Percentiles rank a stretch among this genome's conserved stretches.
Evolutionary conservation across 140 eudicot species (phyloP).

Genomic region (Flaveria floridana): DNA sequence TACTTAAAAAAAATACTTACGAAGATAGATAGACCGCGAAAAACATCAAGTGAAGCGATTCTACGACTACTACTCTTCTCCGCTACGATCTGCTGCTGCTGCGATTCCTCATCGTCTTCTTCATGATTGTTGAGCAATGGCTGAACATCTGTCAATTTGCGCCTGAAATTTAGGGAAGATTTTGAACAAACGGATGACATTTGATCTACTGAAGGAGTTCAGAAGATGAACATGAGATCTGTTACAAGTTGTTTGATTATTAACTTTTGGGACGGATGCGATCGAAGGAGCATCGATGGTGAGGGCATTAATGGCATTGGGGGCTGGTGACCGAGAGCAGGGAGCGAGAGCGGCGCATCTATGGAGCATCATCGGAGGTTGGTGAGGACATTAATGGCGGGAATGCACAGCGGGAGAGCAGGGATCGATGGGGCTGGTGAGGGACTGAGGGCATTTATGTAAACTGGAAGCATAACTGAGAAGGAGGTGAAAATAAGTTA

Average conservation of each 20-base stretch:
- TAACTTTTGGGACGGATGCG: too few relatives aligned
- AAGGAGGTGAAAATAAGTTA: too few relatives aligned
- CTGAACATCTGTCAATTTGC: constrained; percentile 37
- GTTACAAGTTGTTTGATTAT: not conserved
- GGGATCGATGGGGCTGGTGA: too few relatives aligned
- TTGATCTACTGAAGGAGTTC: not conserved
- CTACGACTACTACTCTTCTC: constrained; percentile 34
- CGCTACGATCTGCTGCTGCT: constrained; percentile 14
- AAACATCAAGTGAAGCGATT: constrained; percentile 72
- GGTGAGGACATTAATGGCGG: too few relatives aligned
- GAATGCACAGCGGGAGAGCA: too few relatives aligned
- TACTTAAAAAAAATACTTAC: constrained; percentile 32
- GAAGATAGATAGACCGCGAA: constrained; percentile 68
- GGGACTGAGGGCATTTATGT: too few relatives aligned
- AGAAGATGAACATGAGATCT: constrained; percentile 19
- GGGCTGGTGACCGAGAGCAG: too few relatives aligned
- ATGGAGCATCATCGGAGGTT: too few relatives aligned
- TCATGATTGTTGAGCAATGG: constrained; percentile 33
- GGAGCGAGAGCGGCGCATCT: too few relatives aligned
- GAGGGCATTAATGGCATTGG: too few relatives aligned
- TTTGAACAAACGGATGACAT: constrained; percentile 34
- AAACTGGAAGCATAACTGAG: too few relatives aligned
- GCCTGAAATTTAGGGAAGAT: constrained; percentile 31
- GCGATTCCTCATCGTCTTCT: constrained; percentile 23
- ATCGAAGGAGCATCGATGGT: too few relatives aligned